A percentile compares a stretch with the other conserved stretches of the same genome.
Evolutionary conservation across 2,329 filamentous ascomycete genomes (phyloP).

Genomic region (Ophiocordyceps camponoti-rufipedis): DNA sequence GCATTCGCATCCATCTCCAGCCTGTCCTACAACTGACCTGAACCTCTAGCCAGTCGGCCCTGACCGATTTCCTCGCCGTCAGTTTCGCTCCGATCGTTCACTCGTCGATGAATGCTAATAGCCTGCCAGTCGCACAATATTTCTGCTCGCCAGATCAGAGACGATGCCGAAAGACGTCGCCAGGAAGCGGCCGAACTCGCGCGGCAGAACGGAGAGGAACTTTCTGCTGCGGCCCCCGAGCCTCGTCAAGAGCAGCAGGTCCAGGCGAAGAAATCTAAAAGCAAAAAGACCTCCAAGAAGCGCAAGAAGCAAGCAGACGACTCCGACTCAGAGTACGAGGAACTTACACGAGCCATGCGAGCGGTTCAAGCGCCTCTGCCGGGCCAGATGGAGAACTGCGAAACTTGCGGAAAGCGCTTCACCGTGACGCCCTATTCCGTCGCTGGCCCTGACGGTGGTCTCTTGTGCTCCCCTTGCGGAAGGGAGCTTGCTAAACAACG

Average conservation of each 20-base stretch:
- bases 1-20: background rate
- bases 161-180: conserved; percentile 28
- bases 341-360: conserved; percentile 25
- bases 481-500: conserved; percentile 52
- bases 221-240: conserved; percentile 3
- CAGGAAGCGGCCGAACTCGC: conserved; percentile 15
- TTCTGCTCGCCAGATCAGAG: conserved; percentile 36
- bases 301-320: conserved; percentile 20
- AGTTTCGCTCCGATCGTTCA: conserved; percentile 3
- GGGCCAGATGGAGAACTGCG: conserved; percentile 79
- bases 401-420: conserved; percentile 70
- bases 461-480: conserved; percentile 72
- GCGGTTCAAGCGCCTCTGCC: conserved; percentile 38
- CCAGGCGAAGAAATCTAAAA: conserved; percentile 33
- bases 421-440: conserved; percentile 84
- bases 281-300: conserved; percentile 38
- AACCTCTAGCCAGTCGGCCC: conserved; percentile 24
- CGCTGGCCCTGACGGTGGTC: conserved; percentile 60
- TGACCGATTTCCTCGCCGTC: conserved; percentile 35
- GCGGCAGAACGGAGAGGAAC: conserved; percentile 7
- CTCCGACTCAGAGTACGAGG: conserved; percentile 18
- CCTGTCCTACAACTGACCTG: conserved; percentile 1
- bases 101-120: conserved; percentile 5
- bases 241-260: conserved; percentile 11
- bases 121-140: conserved; percentile 48